Conservation (phyloP, 1,284 basidiomycete species). For the Sporisorium reilianum region DNA sequence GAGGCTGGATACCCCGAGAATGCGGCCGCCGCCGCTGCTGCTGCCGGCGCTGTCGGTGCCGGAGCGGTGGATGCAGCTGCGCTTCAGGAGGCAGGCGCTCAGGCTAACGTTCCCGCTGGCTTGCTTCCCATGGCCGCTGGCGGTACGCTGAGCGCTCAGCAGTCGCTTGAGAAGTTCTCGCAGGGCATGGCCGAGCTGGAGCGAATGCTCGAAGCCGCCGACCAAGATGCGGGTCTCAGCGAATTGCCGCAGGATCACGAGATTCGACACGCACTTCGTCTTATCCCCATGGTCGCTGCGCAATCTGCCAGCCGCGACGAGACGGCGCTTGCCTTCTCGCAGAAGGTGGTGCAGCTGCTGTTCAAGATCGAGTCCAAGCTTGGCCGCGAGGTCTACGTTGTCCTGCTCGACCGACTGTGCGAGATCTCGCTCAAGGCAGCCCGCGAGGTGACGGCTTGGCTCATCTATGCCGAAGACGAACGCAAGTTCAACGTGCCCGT, state of each 20-base stretch:
- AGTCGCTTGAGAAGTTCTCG: constrained; percentile 69
- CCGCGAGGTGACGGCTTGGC: constrained; percentile 96
- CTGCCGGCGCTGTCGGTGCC: constrained; percentile 14
- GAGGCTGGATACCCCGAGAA: constrained; percentile 36
- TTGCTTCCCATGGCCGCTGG: constrained; percentile 25
- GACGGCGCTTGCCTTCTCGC: constrained; percentile 90
- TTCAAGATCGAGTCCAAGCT: constrained; percentile 64
- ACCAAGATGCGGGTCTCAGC: constrained; percentile 42
- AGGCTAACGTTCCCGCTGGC: constrained; percentile 26
- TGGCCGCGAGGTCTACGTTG: constrained; percentile 76
- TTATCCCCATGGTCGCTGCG: constrained; percentile 82
- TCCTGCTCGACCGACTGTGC: constrained; percentile 88
- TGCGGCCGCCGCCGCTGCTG: constrained; percentile 12
- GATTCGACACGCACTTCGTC: constrained; percentile 83
- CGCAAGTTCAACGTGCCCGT: constrained; percentile 93
- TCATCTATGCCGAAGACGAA: constrained; percentile 96
- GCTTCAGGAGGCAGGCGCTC: constrained; percentile 31
- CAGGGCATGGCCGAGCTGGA: constrained; percentile 63
- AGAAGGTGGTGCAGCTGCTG: constrained; percentile 81
- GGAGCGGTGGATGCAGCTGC: constrained; percentile 27
- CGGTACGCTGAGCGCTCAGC: constrained; percentile 49
- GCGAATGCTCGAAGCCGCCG: constrained; percentile 56
- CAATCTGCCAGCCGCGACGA: constrained; percentile 84
- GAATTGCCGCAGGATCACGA: constrained; percentile 80
- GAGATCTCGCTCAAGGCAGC: constrained; percentile 89